Evolutionary conservation across 768 basidiomycete species (phyloP), one percentile per base, ranked within the genome.

Genomic region (Serpula lacrymans): DNA sequence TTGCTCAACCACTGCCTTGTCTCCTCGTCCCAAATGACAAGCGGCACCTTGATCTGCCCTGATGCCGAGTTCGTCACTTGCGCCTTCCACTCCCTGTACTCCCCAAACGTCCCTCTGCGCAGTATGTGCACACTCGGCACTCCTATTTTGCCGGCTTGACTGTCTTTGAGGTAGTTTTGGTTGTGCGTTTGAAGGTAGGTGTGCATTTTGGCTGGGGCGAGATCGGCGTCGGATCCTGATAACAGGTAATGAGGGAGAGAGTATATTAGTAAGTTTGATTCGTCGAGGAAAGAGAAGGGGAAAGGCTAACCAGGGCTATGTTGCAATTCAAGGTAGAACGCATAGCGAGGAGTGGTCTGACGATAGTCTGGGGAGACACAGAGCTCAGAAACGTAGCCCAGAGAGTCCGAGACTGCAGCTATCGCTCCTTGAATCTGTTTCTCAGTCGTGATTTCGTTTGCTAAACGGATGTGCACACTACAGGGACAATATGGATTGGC

Each of bases 311-410:
- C 31, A 33, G 6, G 20, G 6, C 23, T 17, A 46, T 50, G 42
- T 6, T 14, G 46, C 10, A 22, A 36, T 23, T 58, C 54, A 0
- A 59, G 46, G 35, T 52, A 52, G 25, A 52, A 54, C 22, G 44
- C 39, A 23, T 52, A 54, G 6, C 55, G 47, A 2, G 47, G 43
- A 9, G 43, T 42, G 8, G 26, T 42, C 28, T 45, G 29, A 14
- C 55, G 47, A 11, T 47, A 47, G 24, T 58, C 55, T 2, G 46
- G 38, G 26, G 48, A 34, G 9, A 58, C 31, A 13, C 52, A 50
- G n/a, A 39, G 47, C 21, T 60, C 52, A 4, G 50, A 60, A 29
- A 58, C 34, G 7, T 33, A 29, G 0, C 58, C 55, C 2, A 60
- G 40, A 1, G 43, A 47, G 13, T 46, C 37, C 1, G 52, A 44